Evolutionary conservation across 148 eudicot genomes (phyloP).

Genomic region (Vaccinium vitisidaea): DNA sequence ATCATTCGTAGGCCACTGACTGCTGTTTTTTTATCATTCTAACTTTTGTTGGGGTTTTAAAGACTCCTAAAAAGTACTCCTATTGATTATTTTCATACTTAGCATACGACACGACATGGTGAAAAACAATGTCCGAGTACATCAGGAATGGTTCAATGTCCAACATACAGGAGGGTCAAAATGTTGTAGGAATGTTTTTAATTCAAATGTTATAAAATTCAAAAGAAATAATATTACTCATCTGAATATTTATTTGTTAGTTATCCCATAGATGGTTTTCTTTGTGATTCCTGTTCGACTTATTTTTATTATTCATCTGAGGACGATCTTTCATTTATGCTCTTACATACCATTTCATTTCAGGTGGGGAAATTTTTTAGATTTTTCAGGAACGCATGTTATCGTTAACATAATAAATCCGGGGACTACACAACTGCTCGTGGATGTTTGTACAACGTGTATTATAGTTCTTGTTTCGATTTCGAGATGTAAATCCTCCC

Average conservation of each 20-base stretch:
- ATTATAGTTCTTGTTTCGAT: not conserved
- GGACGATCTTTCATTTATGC: not conserved
- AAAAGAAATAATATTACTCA: not conserved
- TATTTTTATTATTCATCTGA: not conserved
- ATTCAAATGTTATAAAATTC: not conserved
- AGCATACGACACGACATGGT: not conserved
- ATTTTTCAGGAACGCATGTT: not conserved
- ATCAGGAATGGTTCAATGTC: not conserved
- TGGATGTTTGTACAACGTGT: constrained; percentile 18
- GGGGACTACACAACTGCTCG: not conserved
- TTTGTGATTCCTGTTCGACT: not conserved
- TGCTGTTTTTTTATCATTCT: not conserved
- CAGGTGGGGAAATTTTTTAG: not conserved
- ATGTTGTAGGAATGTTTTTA: not conserved
- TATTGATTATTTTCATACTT: not conserved
- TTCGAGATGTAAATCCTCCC: constrained; percentile 1
- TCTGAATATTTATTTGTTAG: not conserved
- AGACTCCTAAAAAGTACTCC: not conserved
- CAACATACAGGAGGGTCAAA: not conserved
- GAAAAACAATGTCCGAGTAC: not conserved
- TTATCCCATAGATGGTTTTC: not conserved
- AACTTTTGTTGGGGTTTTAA: not conserved
- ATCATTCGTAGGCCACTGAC: not conserved
- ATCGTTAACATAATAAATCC: not conserved
- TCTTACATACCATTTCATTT: not conserved